Base-by-base conservation (phyloP, 352 stramenopile genomes). In the Pythium pyrilobum region DNA sequence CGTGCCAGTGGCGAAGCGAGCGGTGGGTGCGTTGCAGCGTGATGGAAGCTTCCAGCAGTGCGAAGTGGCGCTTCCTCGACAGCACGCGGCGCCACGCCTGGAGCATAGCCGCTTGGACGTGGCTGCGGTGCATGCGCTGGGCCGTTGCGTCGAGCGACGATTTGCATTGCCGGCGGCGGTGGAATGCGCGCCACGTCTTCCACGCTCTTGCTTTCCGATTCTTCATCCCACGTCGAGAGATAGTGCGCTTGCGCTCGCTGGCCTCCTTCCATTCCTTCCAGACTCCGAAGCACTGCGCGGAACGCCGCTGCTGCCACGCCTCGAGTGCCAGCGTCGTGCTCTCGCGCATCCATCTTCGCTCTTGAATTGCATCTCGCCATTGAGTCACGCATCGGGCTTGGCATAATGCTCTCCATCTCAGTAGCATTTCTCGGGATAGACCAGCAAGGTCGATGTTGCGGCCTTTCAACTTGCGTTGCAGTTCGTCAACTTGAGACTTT, bases 1-100 rank as follows among this genome's bases (percentile, higher is more conserved):
- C 10, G 18, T 59, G 52, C 59, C 59, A 67, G 27, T 36, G 23
- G 11, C 28, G 11, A 11, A 59, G 12, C 28, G 46, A 58, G 32
- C 36, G 45, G 6, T 43, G 47, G 4, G 42, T 37, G 21, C 52
- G 48, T 8, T 44, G 29, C 7, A 66, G 28, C 15, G 33, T 52
- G 9, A 56, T 18, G 1, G 57, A 36, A 8, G 50, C 20, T 24
- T 40, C 38, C 1, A 56, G 36, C 0, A 56, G 38, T 12, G 9
- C 27, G 27, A 27, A 31, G 15, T 55, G 39, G 2, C 34, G 55
- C 4, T 34, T 40, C 6, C 18, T 32, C 5, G 33, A 16, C 1
- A 54, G 12, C 11, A 18, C 18, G 2, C 21, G 2, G 16, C 29
- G 33, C 56, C 56, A 64, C 27, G 29, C 23, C 0, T 29, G 9